A percentile compares a stretch with the other conserved stretches of the same genome.
phyloP scores from a whole-genome alignment of 2,329 filamentous ascomycete species.

The Sphaerostilbella broomeana region DNA sequence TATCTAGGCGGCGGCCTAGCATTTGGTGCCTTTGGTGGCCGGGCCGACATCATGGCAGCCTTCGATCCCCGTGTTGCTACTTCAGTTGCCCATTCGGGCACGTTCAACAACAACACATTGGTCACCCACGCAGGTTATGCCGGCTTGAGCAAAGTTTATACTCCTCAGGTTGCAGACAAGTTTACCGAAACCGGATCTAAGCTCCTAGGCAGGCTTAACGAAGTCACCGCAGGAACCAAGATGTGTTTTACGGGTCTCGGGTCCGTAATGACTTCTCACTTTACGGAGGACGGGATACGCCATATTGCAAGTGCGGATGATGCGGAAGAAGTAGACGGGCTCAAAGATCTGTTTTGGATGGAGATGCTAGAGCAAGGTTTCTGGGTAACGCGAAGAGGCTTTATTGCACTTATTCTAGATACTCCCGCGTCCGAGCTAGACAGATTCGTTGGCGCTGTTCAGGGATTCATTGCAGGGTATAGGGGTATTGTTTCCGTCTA shows the following conservation, averaged over 20 bases:
- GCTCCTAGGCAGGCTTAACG: constrained; percentile 25
- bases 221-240: constrained; percentile 27
- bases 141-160: constrained; percentile 31
- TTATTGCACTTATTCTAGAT: constrained; percentile 34
- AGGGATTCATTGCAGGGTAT: constrained; percentile 27
- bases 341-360: constrained; percentile 40
- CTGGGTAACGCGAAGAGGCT: constrained; percentile 36
- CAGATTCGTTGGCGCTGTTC: constrained; percentile 32
- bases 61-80: constrained; percentile 43
- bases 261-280: constrained; percentile 32
- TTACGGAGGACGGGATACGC: constrained; percentile 24
- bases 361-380: constrained; percentile 39
- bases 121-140: constrained; percentile 50
- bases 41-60: constrained; percentile 49
- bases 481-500: constrained; percentile 13
- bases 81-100: constrained; percentile 50
- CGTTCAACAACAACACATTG: constrained; percentile 61
- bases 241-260: constrained; percentile 34
- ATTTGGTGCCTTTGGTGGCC: constrained; percentile 62
- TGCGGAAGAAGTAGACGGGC: constrained; percentile 24
- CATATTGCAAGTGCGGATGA: constrained; percentile 24
- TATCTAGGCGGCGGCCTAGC: constrained; percentile 60
- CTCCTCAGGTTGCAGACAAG: constrained; percentile 23
- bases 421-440: constrained; percentile 35
- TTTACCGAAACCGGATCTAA: constrained; percentile 28